phyloP scores from a whole-genome alignment of 225 moss, liverwort and hornwort genomes.

The Polytrichum formosum region DNA sequence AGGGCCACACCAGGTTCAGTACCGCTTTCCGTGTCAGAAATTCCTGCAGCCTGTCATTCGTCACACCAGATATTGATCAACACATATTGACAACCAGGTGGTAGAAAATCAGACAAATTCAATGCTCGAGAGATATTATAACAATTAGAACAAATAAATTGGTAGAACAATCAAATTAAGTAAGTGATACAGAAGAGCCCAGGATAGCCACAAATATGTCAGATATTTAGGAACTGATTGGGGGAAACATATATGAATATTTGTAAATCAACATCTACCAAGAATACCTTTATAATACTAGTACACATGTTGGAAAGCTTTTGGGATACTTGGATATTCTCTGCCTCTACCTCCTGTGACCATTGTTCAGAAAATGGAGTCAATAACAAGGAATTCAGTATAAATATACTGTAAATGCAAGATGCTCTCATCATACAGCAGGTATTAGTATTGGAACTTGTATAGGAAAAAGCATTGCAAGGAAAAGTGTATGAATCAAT shows the following conservation, averaged over 20 bases:
- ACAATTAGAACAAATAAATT: too few species aligned
- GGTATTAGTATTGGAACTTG: too few species aligned
- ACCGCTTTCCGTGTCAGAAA: conserved; percentile 29
- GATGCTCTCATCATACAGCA: not conserved
- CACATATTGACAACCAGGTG: too few species aligned
- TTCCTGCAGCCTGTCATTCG: conserved; percentile 49
- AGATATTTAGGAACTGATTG: too few species aligned
- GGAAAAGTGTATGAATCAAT: too few species aligned
- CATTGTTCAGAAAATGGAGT: conserved; percentile 1
- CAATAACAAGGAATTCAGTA: not conserved
- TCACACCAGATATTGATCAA: not conserved
- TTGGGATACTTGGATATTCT: conserved; percentile 56
- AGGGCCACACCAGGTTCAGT: conserved; percentile 56
- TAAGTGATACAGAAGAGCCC: too few species aligned
- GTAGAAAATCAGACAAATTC: too few species aligned
- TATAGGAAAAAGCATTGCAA: too few species aligned
- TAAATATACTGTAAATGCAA: not conserved
- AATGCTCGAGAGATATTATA: too few species aligned
- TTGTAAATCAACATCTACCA: not conserved
- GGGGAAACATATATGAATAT: too few species aligned
- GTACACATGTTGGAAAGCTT: conserved; percentile 54
- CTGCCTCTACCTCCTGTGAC: conserved; percentile 68
- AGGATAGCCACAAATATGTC: too few species aligned
- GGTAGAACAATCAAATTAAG: too few species aligned
- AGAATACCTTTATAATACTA: conserved; percentile 53